Conservation (phyloP, 2,329 filamentous ascomycete genomes). For the Penicillium sp. region DNA sequence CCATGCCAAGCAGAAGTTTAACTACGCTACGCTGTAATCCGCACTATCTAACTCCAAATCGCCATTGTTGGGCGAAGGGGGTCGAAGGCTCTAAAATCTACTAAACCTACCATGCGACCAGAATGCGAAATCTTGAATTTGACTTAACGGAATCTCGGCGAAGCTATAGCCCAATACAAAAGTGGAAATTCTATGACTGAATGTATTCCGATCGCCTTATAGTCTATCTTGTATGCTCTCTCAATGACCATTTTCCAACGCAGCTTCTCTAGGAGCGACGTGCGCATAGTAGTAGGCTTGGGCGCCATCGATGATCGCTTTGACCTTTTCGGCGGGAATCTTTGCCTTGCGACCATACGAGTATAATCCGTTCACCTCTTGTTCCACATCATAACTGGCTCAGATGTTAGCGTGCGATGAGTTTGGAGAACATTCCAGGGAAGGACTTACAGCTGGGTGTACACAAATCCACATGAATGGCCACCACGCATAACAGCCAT, state of each 20-base stretch:
- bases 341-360: too few species aligned
- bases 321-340: too few species aligned
- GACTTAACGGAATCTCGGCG: background rate
- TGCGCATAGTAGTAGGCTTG: too few species aligned
- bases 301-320: too few species aligned
- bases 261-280: background rate
- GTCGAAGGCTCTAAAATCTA: background rate
- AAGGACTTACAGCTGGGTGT: too few species aligned
- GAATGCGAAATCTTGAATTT: background rate
- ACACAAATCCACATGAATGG: too few species aligned
- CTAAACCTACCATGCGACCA: background rate
- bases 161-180: background rate
- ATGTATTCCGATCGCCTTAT: background rate
- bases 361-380: too few species aligned
- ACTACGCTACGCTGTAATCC: too few species aligned
- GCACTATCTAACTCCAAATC: too few species aligned
- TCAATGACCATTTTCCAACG: background rate
- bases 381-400: too few species aligned
- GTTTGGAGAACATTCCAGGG: background rate
- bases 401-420: background rate
- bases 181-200: background rate
- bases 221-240: background rate
- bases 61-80: background rate
- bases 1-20: too few species aligned
- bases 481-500: too few species aligned